Percentiles rank a stretch among this genome's conserved stretches.
Conservation (phyloP, 78 protist species). For the Dictyostelium intermedium region DNA sequence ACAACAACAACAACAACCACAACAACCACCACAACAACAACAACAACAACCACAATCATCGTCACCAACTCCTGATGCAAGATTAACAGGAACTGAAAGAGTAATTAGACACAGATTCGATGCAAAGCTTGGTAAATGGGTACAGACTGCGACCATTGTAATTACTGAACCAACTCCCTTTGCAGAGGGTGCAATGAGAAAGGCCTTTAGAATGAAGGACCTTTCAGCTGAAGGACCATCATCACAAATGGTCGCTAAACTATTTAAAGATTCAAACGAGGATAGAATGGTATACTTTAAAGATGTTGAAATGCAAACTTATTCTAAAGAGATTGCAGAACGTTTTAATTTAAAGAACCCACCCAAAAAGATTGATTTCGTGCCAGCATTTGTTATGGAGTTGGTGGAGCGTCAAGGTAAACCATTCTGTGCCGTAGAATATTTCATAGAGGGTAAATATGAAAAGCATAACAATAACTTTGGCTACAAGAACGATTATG, state of each 20-base stretch:
- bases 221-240: conserved; percentile 77
- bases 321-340: conserved; percentile 77
- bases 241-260: conserved; percentile 76
- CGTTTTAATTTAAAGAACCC: conserved; percentile 63
- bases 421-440: conserved; percentile 85
- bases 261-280: conserved; percentile 72
- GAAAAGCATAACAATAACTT: conserved; percentile 92
- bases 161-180: conserved; percentile 81
- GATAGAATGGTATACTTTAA: conserved; percentile 80
- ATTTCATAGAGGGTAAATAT: conserved; percentile 84
- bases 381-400: conserved; percentile 79
- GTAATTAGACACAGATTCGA: conserved; percentile 71
- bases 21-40: neutral
- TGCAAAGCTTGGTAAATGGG: conserved; percentile 75
- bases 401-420: conserved; percentile 72
- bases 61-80: conserved; percentile 33
- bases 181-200: conserved; percentile 79
- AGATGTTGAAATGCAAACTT: conserved; percentile 86
- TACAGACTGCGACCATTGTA: conserved; percentile 75
- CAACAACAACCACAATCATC: neutral
- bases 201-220: conserved; percentile 71
- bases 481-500: conserved; percentile 83
- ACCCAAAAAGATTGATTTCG: conserved; percentile 82
- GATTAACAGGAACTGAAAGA: conserved; percentile 67
- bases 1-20: conserved; percentile 32